Evolutionary conservation across 108 stramenopile species (phyloP), one percentile per base, ranked within the genome.

Genomic region (Ochromonas danica): DNA sequence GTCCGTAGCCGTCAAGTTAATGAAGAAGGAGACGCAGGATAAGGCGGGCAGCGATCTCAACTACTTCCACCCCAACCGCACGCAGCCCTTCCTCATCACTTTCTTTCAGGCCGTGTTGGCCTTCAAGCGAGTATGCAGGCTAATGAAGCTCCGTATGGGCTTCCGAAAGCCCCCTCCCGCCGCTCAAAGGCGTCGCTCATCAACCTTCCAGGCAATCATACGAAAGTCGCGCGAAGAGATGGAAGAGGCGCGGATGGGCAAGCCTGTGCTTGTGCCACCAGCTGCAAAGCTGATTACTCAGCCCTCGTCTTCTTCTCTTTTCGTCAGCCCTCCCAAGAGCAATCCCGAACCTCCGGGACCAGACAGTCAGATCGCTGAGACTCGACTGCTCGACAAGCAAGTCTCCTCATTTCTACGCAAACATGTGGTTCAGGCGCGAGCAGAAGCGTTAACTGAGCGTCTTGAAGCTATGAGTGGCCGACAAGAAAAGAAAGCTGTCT

Each of bases 21-120:
- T n/a, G n/a, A n/a, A n/a, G n/a, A n/a, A n/a, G n/a, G n/a, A n/a
- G n/a, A n/a, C n/a, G n/a, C n/a, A n/a, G n/a, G n/a, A n/a, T n/a
- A n/a, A n/a, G n/a, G n/a, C n/a, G n/a, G n/a, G n/a, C n/a, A n/a
- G n/a, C n/a, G n/a, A n/a, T n/a, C n/a, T n/a, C n/a, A n/a, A n/a
- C n/a, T 67, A 67, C 35, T 67, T 67, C 25, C 27, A 67, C 6
- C 27, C 27, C 3, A 31, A 3, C 17, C 63, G 63, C 27, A 67
- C 63, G 31, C 72, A 75, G 43, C 72, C 72, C 17, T 75, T 75
- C 38, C 6, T 75, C 38, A 60, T 75, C 51, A 45, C 45, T 22
- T 60, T 75, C 27, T 75, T 75, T 25, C 36, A 41, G 28, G 72
- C 72, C 31, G 51, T 75, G 28, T 10, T 75, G 22, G 36, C 72